phyloP scores from a whole-genome alignment of 2,329 filamentous ascomycete genomes.

The Magnaporthales sp. region DNA sequence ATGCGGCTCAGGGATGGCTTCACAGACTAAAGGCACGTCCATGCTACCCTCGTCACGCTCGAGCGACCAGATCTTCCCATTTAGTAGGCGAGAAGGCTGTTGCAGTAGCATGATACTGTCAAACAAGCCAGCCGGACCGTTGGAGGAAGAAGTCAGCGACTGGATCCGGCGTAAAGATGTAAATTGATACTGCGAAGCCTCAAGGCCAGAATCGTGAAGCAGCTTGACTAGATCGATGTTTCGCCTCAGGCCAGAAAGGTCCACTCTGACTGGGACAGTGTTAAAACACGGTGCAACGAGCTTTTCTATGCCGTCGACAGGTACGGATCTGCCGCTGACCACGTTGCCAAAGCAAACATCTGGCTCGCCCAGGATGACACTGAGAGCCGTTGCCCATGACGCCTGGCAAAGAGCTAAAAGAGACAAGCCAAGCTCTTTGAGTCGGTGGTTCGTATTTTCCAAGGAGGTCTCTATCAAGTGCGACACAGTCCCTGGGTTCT shows the following conservation, averaged over 20 bases:
- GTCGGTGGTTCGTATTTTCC: constrained; percentile 34
- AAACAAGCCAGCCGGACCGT: constrained; percentile 50
- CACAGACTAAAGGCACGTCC: constrained; percentile 71
- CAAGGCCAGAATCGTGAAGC: constrained; percentile 53
- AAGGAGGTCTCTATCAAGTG: constrained; percentile 25
- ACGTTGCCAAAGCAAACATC: constrained; percentile 88
- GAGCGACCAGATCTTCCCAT: constrained; percentile 45
- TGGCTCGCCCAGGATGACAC: constrained; percentile 39
- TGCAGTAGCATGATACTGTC: constrained; percentile 78
- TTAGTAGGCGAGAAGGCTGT: constrained; percentile 48
- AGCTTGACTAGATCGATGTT: constrained; percentile 49
- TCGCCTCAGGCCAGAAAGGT: constrained; percentile 35
- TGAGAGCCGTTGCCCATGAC: constrained; percentile 60
- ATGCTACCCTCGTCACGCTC: constrained; percentile 52
- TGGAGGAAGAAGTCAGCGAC: constrained; percentile 28
- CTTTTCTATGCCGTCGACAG: constrained; percentile 56
- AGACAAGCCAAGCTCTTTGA: constrained; percentile 47
- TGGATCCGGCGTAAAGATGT: constrained; percentile 68
- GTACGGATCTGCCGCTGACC: constrained; percentile 64
- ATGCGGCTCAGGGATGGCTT: constrained; percentile 50
- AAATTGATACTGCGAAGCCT: constrained; percentile 61
- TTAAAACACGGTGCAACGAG: constrained; percentile 92
- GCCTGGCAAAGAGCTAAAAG: constrained; percentile 63
- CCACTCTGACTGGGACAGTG: constrained; percentile 63
- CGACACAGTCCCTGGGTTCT: background rate